phyloP scores from a whole-genome alignment of 805 yeast species.

The Sugiyamaella smithiae region DNA sequence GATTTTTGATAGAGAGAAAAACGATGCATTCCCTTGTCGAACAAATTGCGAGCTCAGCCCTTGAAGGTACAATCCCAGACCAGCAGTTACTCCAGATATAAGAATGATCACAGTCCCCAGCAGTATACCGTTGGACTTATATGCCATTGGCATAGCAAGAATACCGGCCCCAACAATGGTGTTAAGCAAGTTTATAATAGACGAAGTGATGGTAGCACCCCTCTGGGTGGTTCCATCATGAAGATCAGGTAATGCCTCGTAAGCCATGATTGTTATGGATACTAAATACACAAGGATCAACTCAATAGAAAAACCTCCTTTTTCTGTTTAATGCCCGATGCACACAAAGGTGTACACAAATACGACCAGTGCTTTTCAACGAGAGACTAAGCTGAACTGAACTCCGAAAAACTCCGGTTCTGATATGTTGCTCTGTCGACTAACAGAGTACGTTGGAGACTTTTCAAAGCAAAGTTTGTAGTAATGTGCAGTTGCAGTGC shows the following conservation, averaged over 20 bases:
- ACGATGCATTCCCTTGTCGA: constrained; percentile 61
- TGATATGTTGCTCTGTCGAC: no score
- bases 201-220: constrained; percentile 44
- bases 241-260: constrained; percentile 6
- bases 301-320: no score
- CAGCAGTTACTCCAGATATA: constrained; percentile 63
- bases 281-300: no score
- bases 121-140: constrained; percentile 58
- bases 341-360: no score
- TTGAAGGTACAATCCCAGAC: constrained; percentile 62
- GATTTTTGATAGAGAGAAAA: constrained; percentile 61
- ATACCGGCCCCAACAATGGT: constrained; percentile 70
- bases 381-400: no score
- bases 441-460: no score
- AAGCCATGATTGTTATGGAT: no score
- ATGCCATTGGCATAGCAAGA: constrained; percentile 71
- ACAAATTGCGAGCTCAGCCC: constrained; percentile 54
- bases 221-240: background rate
- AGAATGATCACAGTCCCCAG: constrained; percentile 54
- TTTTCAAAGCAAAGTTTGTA: no score
- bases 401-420: no score
- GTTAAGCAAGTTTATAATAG: constrained; percentile 62
- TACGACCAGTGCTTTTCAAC: no score
- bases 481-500: background rate
- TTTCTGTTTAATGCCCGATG: no score